Evolutionary conservation across 2,329 filamentous ascomycete species (phyloP).

Genomic region (Boeremia exigua): DNA sequence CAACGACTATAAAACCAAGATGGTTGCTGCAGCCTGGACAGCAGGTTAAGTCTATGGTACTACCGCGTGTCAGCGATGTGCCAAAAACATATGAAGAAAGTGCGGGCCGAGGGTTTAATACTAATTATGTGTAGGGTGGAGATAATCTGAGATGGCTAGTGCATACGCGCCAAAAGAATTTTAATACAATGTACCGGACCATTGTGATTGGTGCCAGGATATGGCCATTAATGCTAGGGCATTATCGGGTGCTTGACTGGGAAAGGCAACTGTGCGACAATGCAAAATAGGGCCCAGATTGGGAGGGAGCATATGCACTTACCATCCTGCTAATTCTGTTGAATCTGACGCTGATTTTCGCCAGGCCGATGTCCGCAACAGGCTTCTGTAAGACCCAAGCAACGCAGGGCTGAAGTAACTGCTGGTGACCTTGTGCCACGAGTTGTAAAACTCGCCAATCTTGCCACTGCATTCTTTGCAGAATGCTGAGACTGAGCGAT

Average conservation of each 20-base stretch:
- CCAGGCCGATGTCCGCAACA: constrained; percentile 33
- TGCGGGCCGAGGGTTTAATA: constrained; percentile 35
- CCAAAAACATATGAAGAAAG: constrained; percentile 7
- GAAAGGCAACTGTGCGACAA: constrained; percentile 39
- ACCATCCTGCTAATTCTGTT: constrained; percentile 48
- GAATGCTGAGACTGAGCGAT: constrained; percentile 34
- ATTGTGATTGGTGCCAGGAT: constrained; percentile 42
- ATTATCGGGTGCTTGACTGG: constrained; percentile 35
- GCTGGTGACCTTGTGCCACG: constrained; percentile 43
- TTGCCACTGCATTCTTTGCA: constrained; percentile 37
- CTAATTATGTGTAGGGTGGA: constrained; percentile 48
- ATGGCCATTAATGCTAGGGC: constrained; percentile 39
- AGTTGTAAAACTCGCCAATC: constrained; percentile 48
- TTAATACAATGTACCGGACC: constrained; percentile 37
- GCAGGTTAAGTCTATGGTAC: constrained; percentile 12
- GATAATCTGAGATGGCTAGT: constrained; percentile 44
- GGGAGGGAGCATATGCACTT: constrained; percentile 33
- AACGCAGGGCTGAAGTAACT: constrained; percentile 45
- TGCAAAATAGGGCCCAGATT: constrained; percentile 24
- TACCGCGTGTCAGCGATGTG: constrained; percentile 8
- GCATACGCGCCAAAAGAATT: constrained; percentile 44
- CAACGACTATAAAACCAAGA: constrained; percentile 39
- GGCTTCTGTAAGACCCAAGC: constrained; percentile 42
- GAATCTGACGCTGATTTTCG: constrained; percentile 36
- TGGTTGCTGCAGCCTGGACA: constrained; percentile 10